These are phyloP conservation scores for Glaciozyma martinii DNA, from an alignment of 768 basidiomycete genomes.

Conservation along the genomic window DNA sequence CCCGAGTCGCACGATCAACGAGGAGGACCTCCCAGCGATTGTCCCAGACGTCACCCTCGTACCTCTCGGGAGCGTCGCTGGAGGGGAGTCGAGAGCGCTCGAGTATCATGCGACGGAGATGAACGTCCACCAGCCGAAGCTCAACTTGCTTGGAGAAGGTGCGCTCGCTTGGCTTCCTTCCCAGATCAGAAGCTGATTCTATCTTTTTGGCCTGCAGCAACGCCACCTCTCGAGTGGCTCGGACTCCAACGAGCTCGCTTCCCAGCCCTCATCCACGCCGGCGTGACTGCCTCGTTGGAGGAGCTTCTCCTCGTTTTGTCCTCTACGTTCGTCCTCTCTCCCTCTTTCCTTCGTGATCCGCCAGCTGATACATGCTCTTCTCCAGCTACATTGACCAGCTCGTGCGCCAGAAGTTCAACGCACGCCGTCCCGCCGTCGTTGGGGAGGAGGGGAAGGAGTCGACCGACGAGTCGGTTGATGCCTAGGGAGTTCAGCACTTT, in stretches of 20 bases:
- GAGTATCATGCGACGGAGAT: slow-evolving; percentile 25
- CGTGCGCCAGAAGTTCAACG: not conserved
- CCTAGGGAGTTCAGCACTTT: too few relatives aligned
- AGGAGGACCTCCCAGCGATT: not conserved
- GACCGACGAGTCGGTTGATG: too few relatives aligned
- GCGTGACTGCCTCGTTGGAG: slow-evolving; percentile 52
- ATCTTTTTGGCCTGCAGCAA: not conserved
- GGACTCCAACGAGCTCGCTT: slow-evolving; percentile 9
- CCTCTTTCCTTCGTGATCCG: not conserved
- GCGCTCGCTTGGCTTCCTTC: not conserved
- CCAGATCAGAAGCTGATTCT: too few relatives aligned
- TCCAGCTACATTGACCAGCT: not conserved
- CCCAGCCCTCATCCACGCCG: slow-evolving; percentile 9
- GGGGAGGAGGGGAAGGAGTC: too few relatives aligned
- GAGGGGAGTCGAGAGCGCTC: not conserved
- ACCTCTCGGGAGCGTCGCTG: not conserved
- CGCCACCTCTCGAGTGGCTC: slow-evolving; percentile 9
- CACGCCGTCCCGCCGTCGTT: not conserved
- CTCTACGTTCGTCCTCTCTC: not conserved
- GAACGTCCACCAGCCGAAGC: slow-evolving; percentile 19
- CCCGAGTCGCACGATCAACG: not conserved
- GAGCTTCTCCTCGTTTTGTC: slow-evolving; percentile 45
- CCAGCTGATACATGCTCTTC: not conserved
- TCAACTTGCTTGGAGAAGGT: slow-evolving; percentile 25
- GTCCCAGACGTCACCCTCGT: not conserved